A percentile compares a stretch with the other conserved stretches of the same genome.
Conservation (phyloP, 352 stramenopile species). For the Phytophthora podocarpi region DNA sequence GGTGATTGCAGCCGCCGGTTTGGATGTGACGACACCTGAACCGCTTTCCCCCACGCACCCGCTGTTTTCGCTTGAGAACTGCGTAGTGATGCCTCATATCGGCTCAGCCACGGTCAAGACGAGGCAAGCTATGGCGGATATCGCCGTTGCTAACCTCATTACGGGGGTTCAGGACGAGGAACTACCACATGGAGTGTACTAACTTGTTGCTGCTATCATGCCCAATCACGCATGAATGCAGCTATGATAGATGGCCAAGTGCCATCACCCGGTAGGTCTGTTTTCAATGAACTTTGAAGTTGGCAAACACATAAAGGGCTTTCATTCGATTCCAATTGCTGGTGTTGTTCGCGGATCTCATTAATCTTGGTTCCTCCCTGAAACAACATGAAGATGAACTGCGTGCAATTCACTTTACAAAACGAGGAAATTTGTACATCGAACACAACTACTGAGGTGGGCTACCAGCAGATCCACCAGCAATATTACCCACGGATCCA, state of each 20-base stretch:
- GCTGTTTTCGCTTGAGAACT: constrained; percentile 74
- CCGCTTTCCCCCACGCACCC: constrained; percentile 81
- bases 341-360: background rate
- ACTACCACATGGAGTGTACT: constrained; percentile 54
- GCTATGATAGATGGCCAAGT: too few relatives aligned
- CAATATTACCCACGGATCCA: background rate
- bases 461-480: constrained; percentile 5
- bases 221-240: too few relatives aligned
- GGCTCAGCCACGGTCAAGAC: constrained; percentile 71
- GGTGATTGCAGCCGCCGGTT: constrained; percentile 56
- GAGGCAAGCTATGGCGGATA: constrained; percentile 76
- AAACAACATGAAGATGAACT: background rate
- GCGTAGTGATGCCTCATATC: constrained; percentile 62
- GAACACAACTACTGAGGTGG: background rate
- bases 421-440: too few relatives aligned
- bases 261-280: too few relatives aligned
- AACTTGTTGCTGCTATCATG: constrained; percentile 1
- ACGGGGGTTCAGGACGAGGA: constrained; percentile 47
- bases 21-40: constrained; percentile 92
- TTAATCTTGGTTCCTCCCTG: too few relatives aligned
- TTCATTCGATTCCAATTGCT: background rate
- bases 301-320: background rate
- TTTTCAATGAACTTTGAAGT: background rate
- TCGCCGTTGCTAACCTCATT: constrained; percentile 68
- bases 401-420: background rate